Conservation (phyloP, 495 filamentous ascomycete genomes). For the Lineolata rhizophorae region DNA sequence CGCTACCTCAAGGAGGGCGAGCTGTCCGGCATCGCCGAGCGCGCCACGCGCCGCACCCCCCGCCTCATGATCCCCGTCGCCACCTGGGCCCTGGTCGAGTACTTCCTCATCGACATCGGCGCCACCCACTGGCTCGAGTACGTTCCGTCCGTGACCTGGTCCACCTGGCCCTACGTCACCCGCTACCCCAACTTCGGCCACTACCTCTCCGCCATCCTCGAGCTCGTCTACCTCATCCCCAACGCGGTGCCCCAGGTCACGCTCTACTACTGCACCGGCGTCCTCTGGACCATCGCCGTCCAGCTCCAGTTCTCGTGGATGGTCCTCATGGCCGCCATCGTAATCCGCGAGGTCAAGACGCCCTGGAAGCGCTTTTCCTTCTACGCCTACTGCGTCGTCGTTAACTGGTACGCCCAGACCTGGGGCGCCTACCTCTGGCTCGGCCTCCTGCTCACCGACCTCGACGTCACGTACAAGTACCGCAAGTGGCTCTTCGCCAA, state of each 20-base stretch:
- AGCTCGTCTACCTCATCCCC: conserved; percentile 22
- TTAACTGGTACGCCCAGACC: conserved; percentile 20
- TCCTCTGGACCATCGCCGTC: conserved; percentile 24
- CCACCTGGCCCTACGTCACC: conserved; percentile 20
- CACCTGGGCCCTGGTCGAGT: conserved; percentile 17
- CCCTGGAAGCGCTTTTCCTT: conserved; percentile 23
- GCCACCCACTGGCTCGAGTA: conserved; percentile 20
- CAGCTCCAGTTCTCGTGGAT: conserved; percentile 21
- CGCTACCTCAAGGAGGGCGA: conserved; percentile 19
- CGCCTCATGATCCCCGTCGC: conserved; percentile 20
- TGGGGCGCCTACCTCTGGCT: conserved; percentile 22
- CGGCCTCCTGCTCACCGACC: conserved; percentile 19
- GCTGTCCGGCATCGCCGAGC: conserved; percentile 18
- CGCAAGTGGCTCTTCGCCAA: conserved; percentile 13
- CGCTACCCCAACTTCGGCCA: conserved; percentile 14
- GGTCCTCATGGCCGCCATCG: conserved; percentile 16
- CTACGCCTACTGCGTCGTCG: conserved; percentile 19
- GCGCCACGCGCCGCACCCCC: conserved; percentile 17
- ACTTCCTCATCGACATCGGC: conserved; percentile 23
- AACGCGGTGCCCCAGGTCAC: conserved; percentile 23
- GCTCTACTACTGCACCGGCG: conserved; percentile 23
- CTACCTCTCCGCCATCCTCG: conserved; percentile 18
- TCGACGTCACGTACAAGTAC: conserved; percentile 22
- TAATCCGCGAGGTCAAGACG: conserved; percentile 21
- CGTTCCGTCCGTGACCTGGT: conserved; percentile 22